Conservation (phyloP, 768 basidiomycete genomes). For the Dendrothele bispora region DNA sequence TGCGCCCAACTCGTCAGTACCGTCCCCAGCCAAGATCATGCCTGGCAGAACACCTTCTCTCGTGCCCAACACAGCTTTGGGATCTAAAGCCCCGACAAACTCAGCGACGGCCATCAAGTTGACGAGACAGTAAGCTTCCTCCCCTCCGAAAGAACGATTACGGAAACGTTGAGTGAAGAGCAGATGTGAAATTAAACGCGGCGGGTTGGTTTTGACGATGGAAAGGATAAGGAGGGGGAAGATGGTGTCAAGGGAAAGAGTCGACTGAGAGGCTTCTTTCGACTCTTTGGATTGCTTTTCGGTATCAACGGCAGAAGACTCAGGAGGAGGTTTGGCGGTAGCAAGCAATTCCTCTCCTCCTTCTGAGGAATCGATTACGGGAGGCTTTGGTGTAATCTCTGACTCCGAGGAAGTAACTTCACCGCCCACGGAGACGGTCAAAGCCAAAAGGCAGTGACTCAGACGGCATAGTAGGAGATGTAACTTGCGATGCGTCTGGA, state of each 20-base stretch:
- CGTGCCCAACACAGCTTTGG: slow-evolving; percentile 54
- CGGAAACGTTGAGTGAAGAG: slow-evolving; percentile 62
- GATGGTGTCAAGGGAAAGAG: slow-evolving; percentile 65
- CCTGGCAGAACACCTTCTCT: background rate
- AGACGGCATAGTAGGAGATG: background rate
- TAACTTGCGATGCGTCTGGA: background rate
- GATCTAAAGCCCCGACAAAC: slow-evolving; percentile 93
- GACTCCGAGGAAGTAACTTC: too few relatives aligned
- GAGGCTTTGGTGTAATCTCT: too few relatives aligned
- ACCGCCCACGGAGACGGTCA: too few relatives aligned
- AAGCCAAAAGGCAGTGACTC: too few relatives aligned
- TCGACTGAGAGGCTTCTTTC: slow-evolving; percentile 17
- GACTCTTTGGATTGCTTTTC: too few relatives aligned
- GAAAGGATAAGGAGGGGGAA: slow-evolving; percentile 93
- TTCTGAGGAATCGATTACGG: too few relatives aligned
- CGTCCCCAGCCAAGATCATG: too few relatives aligned
- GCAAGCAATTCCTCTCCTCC: too few relatives aligned
- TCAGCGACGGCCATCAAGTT: slow-evolving; percentile 95
- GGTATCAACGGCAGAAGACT: too few relatives aligned
- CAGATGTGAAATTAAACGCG: slow-evolving; percentile 72
- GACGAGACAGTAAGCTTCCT: slow-evolving; percentile 90
- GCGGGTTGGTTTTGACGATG: slow-evolving; percentile 90
- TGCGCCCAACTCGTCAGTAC: too few relatives aligned
- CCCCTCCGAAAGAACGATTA: slow-evolving; percentile 63
- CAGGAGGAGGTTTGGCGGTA: too few relatives aligned